phyloP scores from a whole-genome alignment of 2,329 filamentous ascomycete species.

The Sphaceloma murrayae region DNA sequence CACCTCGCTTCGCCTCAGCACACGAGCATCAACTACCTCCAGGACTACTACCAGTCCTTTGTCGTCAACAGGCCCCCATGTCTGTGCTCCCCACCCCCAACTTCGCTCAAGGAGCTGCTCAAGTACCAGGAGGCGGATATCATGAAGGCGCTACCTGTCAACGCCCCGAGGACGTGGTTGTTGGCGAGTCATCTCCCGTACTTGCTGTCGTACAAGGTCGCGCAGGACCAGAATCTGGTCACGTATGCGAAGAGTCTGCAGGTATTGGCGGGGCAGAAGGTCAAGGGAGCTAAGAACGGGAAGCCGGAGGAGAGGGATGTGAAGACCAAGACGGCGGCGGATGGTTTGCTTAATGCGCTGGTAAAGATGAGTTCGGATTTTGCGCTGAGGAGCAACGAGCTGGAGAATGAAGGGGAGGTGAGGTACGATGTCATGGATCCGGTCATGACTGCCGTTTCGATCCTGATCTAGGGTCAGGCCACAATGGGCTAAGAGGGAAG shows the following conservation, averaged over 20 bases:
- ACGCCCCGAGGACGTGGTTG: constrained; percentile 37
- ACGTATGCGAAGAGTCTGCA: constrained; percentile 34
- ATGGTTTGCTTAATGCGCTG: constrained; percentile 26
- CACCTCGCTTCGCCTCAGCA: constrained; percentile 44
- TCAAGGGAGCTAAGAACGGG: background rate
- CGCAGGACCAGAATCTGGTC: constrained; percentile 33
- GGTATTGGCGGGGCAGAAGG: constrained; percentile 21
- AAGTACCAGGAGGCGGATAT: constrained; percentile 28
- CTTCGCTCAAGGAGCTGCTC: constrained; percentile 21
- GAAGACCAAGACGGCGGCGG: constrained; percentile 23
- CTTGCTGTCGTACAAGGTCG: constrained; percentile 30
- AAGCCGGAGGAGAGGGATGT: constrained; percentile 18
- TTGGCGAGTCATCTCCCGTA: constrained; percentile 39
- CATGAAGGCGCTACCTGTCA: constrained; percentile 35
- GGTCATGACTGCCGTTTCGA: constrained; percentile 10
- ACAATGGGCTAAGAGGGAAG: background rate
- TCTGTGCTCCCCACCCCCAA: constrained; percentile 30
- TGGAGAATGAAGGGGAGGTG: constrained; percentile 5
- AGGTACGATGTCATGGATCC: constrained; percentile 15
- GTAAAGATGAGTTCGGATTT: constrained; percentile 23
- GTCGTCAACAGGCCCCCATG: constrained; percentile 38
- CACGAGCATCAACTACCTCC: constrained; percentile 44
- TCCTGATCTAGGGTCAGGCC: background rate
- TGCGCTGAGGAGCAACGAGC: constrained; percentile 24
- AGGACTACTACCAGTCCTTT: constrained; percentile 43